These are phyloP conservation scores for Lactarius evosmus DNA, from an alignment of 768 basidiomycete species.

Conservation along the genomic window DNA sequence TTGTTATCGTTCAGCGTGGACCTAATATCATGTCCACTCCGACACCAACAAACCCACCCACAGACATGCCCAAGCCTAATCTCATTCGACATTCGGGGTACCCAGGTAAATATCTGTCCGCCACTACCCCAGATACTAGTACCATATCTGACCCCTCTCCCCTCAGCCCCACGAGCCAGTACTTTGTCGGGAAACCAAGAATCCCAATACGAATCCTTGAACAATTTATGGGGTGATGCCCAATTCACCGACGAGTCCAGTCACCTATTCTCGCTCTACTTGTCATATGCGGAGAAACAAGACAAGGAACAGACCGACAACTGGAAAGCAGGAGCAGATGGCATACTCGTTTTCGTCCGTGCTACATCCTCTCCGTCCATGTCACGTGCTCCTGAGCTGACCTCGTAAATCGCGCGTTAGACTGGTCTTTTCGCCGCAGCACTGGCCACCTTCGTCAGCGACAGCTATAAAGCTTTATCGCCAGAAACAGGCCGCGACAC, in stretches of 20 bases:
- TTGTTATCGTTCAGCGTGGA: background rate
- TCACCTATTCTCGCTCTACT: conserved; percentile 13
- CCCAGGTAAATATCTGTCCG: background rate
- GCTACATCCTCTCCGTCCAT: background rate
- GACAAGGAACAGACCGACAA: background rate
- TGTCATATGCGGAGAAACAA: conserved; percentile 14
- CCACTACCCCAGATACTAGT: background rate
- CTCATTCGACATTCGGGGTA: background rate
- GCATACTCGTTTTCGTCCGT: conserved; percentile 21
- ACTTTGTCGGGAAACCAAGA: background rate
- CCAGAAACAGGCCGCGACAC: conserved; percentile 13
- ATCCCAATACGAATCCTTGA: background rate
- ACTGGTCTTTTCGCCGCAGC: conserved; percentile 22
- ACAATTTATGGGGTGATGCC: background rate
- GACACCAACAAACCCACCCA: background rate
- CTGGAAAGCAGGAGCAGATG: conserved; percentile 20
- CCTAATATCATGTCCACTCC: background rate
- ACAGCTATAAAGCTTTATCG: conserved; percentile 22
- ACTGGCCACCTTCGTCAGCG: conserved; percentile 19
- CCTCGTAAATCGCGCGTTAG: background rate
- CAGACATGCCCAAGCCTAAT: background rate
- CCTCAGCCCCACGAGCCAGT: background rate
- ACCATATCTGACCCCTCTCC: background rate
- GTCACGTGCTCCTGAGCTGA: background rate
- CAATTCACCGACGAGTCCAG: conserved; percentile 17